phyloP scores from a whole-genome alignment of 2,329 filamentous ascomycete species.

The Penicillium sp. region DNA sequence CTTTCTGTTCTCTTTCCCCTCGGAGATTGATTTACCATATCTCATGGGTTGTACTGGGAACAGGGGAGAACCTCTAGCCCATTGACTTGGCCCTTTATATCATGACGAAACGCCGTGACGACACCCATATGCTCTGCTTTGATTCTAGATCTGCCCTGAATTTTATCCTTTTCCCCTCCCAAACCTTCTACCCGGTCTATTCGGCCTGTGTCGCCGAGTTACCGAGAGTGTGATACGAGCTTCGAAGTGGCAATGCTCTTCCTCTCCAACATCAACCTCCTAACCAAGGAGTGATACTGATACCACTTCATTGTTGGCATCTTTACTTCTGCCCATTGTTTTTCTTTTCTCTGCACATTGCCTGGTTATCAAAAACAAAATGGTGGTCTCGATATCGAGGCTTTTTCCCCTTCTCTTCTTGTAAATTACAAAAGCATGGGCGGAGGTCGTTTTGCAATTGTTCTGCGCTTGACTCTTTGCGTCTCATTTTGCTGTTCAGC shows the following conservation, averaged over 20 bases:
- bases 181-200: not conserved
- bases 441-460: constrained; percentile 24
- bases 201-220: not conserved
- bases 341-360: constrained; percentile 15
- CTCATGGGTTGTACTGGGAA: not conserved
- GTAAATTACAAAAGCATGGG: constrained; percentile 41
- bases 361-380: constrained; percentile 13
- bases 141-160: constrained; percentile 22
- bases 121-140: constrained; percentile 10
- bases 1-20: not conserved
- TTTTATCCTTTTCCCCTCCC: not conserved
- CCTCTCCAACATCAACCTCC: not conserved
- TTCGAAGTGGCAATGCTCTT: not conserved
- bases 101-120: constrained; percentile 29
- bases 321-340: constrained; percentile 1
- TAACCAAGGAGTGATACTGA: not conserved
- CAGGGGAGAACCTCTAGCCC: constrained; percentile 1
- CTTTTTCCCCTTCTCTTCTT: constrained; percentile 18
- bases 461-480: constrained; percentile 15
- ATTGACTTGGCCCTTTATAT: constrained; percentile 8
- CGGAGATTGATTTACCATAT: not conserved
- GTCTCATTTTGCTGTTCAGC: constrained; percentile 16
- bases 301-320: not conserved
- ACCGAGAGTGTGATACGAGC: not conserved
- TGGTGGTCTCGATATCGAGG: constrained; percentile 11